Percentiles rank a stretch among this genome's conserved stretches.
Evolutionary conservation across 208 protist species (phyloP).

Genomic region (Herpetomonas samuelpessoai): DNA sequence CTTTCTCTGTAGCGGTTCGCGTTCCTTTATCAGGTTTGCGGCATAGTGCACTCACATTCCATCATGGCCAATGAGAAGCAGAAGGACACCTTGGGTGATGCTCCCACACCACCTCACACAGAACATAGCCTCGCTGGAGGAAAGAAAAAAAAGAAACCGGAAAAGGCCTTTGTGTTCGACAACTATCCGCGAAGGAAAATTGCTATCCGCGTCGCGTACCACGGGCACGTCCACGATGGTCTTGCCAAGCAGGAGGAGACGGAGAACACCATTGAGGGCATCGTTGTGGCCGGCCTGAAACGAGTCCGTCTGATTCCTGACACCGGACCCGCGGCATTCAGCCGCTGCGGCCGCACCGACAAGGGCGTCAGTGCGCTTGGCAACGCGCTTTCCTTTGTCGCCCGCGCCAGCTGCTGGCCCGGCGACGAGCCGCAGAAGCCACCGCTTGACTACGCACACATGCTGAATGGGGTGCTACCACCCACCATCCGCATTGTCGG

Average conservation of each 20-base stretch:
- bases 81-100: too few species aligned
- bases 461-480: constrained; percentile 95
- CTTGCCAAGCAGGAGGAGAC: constrained; percentile 83
- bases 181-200: constrained; percentile 80
- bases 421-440: constrained; percentile 34
- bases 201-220: constrained; percentile 82
- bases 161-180: constrained; percentile 51
- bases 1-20: too few species aligned
- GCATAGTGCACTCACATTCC: too few species aligned
- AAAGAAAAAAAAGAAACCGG: constrained; percentile 38
- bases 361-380: constrained; percentile 89
- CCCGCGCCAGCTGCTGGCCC: constrained; percentile 51
- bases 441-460: constrained; percentile 91
- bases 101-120: background rate
- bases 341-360: constrained; percentile 84
- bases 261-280: constrained; percentile 77
- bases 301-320: constrained; percentile 60
- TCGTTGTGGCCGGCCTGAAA: constrained; percentile 46
- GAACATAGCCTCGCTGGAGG: constrained; percentile 1
- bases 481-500: constrained; percentile 93
- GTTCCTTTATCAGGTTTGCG: too few species aligned
- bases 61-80: constrained; percentile 2
- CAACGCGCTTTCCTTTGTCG: constrained; percentile 71
- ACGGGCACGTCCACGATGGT: constrained; percentile 80
- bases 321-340: constrained; percentile 56